These are phyloP conservation scores for Musa schizocarpa DNA, from an alignment of 176 grass and related monocot species.

Conservation along the genomic window DNA sequence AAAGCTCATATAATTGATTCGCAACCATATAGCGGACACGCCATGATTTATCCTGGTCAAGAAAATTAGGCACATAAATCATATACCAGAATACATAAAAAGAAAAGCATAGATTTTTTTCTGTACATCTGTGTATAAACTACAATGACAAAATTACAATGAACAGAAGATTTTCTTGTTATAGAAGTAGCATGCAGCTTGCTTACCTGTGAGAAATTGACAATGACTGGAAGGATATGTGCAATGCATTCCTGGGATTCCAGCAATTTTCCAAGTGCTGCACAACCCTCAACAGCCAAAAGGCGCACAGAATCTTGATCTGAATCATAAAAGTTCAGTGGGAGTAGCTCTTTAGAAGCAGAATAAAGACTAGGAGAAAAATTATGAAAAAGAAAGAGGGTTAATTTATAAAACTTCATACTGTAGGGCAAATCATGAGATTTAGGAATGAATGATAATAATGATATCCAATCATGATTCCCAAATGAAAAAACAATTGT, in stretches of 20 bases:
- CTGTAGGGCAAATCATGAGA: neutral
- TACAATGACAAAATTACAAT: neutral
- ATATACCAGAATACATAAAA: neutral
- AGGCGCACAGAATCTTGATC: slow-evolving; percentile 96
- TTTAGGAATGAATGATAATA: neutral
- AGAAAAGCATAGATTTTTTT: neutral
- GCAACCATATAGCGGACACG: slow-evolving; percentile 96
- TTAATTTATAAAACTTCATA: neutral
- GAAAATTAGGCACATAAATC: neutral
- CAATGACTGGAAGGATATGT: slow-evolving; percentile 84
- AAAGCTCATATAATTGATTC: slow-evolving; percentile 91
- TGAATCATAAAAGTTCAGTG: slow-evolving; percentile 23
- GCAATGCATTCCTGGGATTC: slow-evolving; percentile 83
- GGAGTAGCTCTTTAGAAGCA: neutral
- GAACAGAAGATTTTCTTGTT: neutral
- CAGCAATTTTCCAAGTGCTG: slow-evolving; percentile 85
- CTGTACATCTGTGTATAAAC: neutral
- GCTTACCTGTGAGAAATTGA: slow-evolving; percentile 84
- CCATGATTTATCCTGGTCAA: slow-evolving; percentile 92
- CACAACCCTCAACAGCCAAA: slow-evolving; percentile 94
- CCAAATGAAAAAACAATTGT: neutral
- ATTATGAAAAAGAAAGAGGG: neutral
- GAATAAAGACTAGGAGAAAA: neutral
- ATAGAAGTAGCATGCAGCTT: neutral
- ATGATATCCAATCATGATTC: neutral